phyloP scores from a whole-genome alignment of 352 stramenopile genomes.

The Thalassiosira oceanica region DNA sequence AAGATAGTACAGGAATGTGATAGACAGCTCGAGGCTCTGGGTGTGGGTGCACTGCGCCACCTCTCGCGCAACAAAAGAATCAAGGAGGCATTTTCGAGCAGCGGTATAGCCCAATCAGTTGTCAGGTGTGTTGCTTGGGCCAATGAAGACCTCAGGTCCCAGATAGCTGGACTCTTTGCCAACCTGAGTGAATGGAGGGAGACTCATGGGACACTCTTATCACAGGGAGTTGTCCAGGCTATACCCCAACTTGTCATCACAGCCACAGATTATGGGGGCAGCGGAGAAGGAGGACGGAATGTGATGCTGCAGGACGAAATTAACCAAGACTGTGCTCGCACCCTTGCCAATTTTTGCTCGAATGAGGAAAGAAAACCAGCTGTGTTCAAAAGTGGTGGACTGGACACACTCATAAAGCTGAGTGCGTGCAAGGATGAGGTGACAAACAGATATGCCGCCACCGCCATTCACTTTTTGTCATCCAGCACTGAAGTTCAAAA shows the following conservation, averaged over 20 bases:
- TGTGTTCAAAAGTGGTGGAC: constrained; percentile 89
- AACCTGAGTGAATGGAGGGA: constrained; percentile 90
- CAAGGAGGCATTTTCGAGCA: constrained; percentile 52
- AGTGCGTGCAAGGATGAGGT: constrained; percentile 87
- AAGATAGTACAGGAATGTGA: constrained; percentile 88
- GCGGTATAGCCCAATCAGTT: constrained; percentile 81
- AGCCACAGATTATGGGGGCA: too few relatives aligned
- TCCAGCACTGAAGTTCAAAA: constrained; percentile 91
- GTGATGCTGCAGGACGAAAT: too few relatives aligned
- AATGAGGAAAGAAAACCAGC: constrained; percentile 93
- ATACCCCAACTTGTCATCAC: too few relatives aligned
- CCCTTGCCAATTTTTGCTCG: constrained; percentile 90
- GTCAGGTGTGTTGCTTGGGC: constrained; percentile 86
- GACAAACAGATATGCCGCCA: constrained; percentile 91
- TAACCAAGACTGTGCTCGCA: constrained; percentile 86
- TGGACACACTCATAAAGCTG: constrained; percentile 88
- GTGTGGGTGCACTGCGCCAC: constrained; percentile 89
- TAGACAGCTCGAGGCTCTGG: constrained; percentile 86
- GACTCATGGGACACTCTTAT: constrained; percentile 87
- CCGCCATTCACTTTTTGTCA: constrained; percentile 92
- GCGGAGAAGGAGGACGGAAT: too few relatives aligned
- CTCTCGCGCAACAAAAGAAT: constrained; percentile 84
- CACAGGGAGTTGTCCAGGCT: constrained; percentile 85
- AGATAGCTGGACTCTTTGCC: constrained; percentile 90
- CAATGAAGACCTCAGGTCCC: constrained; percentile 89